Evolutionary conservation across 768 basidiomycete species (phyloP), one percentile per base, ranked within the genome.

Genomic region (Leucocoprinus birnbaumii): DNA sequence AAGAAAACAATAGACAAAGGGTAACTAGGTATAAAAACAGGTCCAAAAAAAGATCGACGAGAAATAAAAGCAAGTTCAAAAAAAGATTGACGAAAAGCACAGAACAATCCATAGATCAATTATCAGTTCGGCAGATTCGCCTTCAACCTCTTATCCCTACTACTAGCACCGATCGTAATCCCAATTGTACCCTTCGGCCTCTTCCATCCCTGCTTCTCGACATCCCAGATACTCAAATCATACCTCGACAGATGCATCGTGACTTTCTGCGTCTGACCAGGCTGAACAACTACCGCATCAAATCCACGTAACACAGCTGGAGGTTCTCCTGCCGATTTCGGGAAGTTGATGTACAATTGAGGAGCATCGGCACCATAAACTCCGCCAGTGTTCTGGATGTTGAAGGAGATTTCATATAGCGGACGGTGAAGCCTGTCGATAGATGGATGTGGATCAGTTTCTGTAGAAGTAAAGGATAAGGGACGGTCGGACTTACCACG

Each of bases 211-310:
- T 94, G 91, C 22, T 75, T 73, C 9, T 68, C 78, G 1, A 79
- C 80, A 66, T 93, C 88, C 92, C 90, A 93, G 52, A 89, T 77
- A 19, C 83, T 86, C 61, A 90, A 61, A 59, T 88, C 85, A 61
- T 89, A 84, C 34, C 86, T 74, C 13, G 87, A 84, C 27, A 91
- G 71, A 7, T 73, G 77, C 60, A 91, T 76, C 5, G 72, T 76
- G 1, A 84, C 82, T 7, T 58, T 66, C 55, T 66, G 66, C 22
- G 64, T 75, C 63, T 84, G 66, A 1, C 80, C 80, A 1, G 83
- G 75, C 2, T 62, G 48, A 0, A 88, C 59, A 8, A 75, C 72
- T 26, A 85, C 69, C 62, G 87, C 73, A 13, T 79, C 80, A 72
- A 92, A 91, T 2, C 89, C 89, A 58, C 79, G 82, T 27, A 89